Conservation (phyloP, 2,329 filamentous ascomycete species). For the Penicillium sp. region DNA sequence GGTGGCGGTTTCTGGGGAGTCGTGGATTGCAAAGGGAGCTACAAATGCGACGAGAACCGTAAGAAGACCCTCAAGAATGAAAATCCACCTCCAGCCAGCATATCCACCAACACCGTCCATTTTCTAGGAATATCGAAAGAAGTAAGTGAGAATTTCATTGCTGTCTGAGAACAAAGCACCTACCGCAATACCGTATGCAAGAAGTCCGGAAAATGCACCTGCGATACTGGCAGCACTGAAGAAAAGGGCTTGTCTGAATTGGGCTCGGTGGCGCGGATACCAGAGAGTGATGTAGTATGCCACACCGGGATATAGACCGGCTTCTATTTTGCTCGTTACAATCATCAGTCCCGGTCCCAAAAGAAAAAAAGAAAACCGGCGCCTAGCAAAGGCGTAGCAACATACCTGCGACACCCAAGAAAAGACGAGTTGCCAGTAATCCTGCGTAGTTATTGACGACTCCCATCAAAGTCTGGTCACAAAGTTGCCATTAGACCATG, state of each 20-base stretch:
- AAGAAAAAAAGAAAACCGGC: too few relatives aligned
- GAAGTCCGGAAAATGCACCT: constrained; percentile 53
- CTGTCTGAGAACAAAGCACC: constrained; percentile 29
- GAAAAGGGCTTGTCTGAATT: constrained; percentile 47
- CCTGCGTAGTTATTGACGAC: constrained; percentile 47
- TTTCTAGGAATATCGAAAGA: constrained; percentile 28
- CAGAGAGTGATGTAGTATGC: constrained; percentile 49
- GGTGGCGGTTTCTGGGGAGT: constrained; percentile 46
- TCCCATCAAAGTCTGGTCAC: constrained; percentile 46
- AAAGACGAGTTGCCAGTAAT: constrained; percentile 48
- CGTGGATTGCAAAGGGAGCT: constrained; percentile 48
- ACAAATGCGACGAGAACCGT: constrained; percentile 45
- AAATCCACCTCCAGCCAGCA: constrained; percentile 52
- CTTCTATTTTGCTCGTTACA: constrained; percentile 27
- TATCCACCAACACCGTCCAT: constrained; percentile 52
- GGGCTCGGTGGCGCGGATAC: constrained; percentile 47
- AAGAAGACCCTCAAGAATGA: constrained; percentile 51
- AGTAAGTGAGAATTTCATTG: neutral
- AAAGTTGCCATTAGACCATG: neutral
- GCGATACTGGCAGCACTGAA: constrained; percentile 51
- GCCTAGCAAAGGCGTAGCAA: neutral
- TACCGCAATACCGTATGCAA: constrained; percentile 52
- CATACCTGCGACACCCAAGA: constrained; percentile 41
- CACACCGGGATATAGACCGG: constrained; percentile 46
- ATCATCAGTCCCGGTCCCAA: neutral